Conservation (phyloP, 2,329 filamentous ascomycete genomes). For the Cladosporium sp. region DNA sequence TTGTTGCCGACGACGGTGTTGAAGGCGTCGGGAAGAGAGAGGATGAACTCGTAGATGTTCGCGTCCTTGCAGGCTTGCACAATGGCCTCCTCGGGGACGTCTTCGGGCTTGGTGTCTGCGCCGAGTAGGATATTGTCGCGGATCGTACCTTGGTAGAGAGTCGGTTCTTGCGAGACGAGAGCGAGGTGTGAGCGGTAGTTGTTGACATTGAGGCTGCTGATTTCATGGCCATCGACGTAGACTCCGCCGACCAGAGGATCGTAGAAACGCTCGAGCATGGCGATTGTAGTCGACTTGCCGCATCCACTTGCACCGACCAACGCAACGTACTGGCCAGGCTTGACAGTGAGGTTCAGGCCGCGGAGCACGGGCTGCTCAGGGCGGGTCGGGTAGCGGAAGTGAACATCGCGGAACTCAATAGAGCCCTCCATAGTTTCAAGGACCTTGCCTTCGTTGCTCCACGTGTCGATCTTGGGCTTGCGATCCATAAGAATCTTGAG, state of each 20-base stretch:
- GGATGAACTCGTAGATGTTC: slow-evolving; percentile 90
- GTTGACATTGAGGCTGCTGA: slow-evolving; percentile 77
- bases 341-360: slow-evolving; percentile 72
- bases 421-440: slow-evolving; percentile 68
- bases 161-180: slow-evolving; percentile 91
- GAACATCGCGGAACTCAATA: slow-evolving; percentile 87
- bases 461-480: slow-evolving; percentile 77
- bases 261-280: slow-evolving; percentile 90
- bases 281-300: slow-evolving; percentile 92
- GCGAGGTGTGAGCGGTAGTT: slow-evolving; percentile 82
- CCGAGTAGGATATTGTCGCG: slow-evolving; percentile 87
- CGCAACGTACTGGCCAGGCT: slow-evolving; percentile 80
- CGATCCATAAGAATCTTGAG: slow-evolving; percentile 84
- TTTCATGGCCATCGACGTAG: slow-evolving; percentile 79
- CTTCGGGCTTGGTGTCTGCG: slow-evolving; percentile 55
- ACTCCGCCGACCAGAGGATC: slow-evolving; percentile 80
- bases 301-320: slow-evolving; percentile 93
- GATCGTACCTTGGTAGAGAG: slow-evolving; percentile 89
- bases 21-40: slow-evolving; percentile 66
- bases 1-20: slow-evolving; percentile 70
- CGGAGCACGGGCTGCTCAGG: slow-evolving; percentile 90
- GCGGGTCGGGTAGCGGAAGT: slow-evolving; percentile 91
- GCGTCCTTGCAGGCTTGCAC: slow-evolving; percentile 81
- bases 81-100: slow-evolving; percentile 70
- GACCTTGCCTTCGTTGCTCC: slow-evolving; percentile 67